Base-by-base conservation (phyloP, 176 grass and related monocot species). In the Rhipidocladum racemiflorum region DNA sequence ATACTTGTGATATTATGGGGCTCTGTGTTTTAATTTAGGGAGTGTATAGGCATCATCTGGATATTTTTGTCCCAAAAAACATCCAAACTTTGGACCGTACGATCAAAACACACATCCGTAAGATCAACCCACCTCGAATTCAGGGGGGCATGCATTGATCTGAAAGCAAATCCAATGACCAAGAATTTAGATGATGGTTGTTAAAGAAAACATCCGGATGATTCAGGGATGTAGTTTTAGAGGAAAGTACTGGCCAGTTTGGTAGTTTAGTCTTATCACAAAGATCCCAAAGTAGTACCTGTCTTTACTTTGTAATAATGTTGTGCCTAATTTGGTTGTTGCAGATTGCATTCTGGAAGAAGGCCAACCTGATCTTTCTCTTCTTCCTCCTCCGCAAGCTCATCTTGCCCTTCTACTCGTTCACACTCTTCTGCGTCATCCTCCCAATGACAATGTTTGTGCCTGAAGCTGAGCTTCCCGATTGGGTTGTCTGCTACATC, bases 391-490 rank as follows among this genome's bases (percentile, higher is more conserved):
- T 98, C 2, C 92, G 96, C 30, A 98, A 98, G 75, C 85, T 98
- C 43, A 87, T 95, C 59, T 71, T 95, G n/a, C 90, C 96, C 5
- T 95, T 95, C 80, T 98, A 98, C 64, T 98, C 95, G 9, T 98
- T 98, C 85, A 98, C 92, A 1, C 88, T 98, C 14, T 98, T 98
- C 76, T 98, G 95, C 86, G 83, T 98, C 84, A 88, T 98, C 76
- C 95, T 98, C 24, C 95, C 95, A 11, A 87, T 95, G 83, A 93
- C 95, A 28, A 95, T 95, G 95, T 98, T 98, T 39, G 92, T 98
- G 5, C 95, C 95, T 4, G 95, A 98, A 77, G 95, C 95, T 0
- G 75, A 91, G 82, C 88, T 98, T 16, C 92, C 95, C 3, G 82
- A 88, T 34, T 93, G 92, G 96, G 96, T 98, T 1, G 83, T 98